phyloP scores from a whole-genome alignment of 768 basidiomycete genomes.

The Mycena leptocephala region DNA sequence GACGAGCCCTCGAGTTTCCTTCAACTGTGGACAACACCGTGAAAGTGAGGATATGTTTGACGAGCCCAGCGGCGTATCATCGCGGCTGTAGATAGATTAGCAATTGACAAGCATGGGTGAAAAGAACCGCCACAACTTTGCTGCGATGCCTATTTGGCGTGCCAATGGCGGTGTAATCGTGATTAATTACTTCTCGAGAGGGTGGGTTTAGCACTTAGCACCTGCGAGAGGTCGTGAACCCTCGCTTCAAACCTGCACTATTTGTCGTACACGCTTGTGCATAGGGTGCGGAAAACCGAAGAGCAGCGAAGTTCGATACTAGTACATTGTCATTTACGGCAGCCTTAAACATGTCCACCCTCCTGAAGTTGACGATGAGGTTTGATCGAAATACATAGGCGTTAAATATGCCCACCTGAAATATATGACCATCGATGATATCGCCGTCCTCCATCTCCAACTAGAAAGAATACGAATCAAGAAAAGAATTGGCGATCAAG shows the following conservation, averaged over 20 bases:
- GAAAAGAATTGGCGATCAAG: neutral
- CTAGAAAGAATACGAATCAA: neutral
- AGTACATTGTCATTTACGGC: no score
- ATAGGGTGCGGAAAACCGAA: no score
- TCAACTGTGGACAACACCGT: no score
- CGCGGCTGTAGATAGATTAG: neutral
- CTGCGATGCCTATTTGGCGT: neutral
- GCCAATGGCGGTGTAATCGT: neutral
- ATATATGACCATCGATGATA: conserved; percentile 8
- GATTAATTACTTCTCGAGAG: neutral
- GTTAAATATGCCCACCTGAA: neutral
- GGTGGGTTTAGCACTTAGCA: neutral
- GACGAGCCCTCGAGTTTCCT: no score
- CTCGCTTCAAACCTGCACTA: no score
- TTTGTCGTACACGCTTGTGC: neutral
- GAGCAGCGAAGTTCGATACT: neutral
- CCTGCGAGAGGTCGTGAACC: neutral
- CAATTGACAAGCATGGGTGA: neutral
- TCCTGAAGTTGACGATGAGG: neutral
- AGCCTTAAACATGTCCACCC: neutral
- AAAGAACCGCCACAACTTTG: no score
- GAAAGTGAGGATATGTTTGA: no score
- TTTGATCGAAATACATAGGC: no score
- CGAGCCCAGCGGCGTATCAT: neutral
- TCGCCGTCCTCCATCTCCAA: conserved; percentile 16